These are phyloP conservation scores for Carallia brachiata DNA, from an alignment of 345 rosid genomes.

Conservation along the genomic window DNA sequence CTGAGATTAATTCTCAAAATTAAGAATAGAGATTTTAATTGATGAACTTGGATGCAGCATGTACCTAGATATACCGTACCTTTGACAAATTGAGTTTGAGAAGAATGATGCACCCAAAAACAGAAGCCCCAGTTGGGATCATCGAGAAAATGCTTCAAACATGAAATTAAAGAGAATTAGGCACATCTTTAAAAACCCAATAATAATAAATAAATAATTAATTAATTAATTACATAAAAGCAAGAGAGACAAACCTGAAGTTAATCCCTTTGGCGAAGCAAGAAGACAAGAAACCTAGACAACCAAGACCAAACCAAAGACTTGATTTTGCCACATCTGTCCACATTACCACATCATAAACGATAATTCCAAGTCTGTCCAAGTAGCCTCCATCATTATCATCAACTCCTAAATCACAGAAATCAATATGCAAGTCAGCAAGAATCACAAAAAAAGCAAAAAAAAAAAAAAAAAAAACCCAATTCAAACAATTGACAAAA, in stretches of 20 bases:
- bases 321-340: slow-evolving; percentile 78
- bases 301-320: slow-evolving; percentile 89
- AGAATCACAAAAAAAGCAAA: not conserved
- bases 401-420: slow-evolving; percentile 38
- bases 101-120: slow-evolving; percentile 72
- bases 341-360: slow-evolving; percentile 75
- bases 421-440: not conserved
- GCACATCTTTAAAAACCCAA: not conserved
- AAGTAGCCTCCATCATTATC: slow-evolving; percentile 51
- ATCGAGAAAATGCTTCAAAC: slow-evolving; percentile 61
- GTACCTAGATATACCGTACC: slow-evolving; percentile 31
- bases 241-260: slow-evolving; percentile 54
- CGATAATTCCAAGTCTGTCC: slow-evolving; percentile 47
- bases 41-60: not conserved
- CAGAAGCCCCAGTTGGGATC: slow-evolving; percentile 78
- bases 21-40: not conserved
- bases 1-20: slow-evolving; percentile 29
- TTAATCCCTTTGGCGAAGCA: slow-evolving; percentile 70
- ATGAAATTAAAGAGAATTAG: slow-evolving; percentile 17
- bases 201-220: not conserved
- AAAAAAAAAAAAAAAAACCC: not conserved
- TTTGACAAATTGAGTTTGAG: slow-evolving; percentile 69
- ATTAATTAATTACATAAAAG: not conserved
- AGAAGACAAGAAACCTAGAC: slow-evolving; percentile 73
- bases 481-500: not conserved